These are phyloP conservation scores for Raphanus hybrid DNA, from an alignment of 441 rosid species.

Conservation along the genomic window DNA sequence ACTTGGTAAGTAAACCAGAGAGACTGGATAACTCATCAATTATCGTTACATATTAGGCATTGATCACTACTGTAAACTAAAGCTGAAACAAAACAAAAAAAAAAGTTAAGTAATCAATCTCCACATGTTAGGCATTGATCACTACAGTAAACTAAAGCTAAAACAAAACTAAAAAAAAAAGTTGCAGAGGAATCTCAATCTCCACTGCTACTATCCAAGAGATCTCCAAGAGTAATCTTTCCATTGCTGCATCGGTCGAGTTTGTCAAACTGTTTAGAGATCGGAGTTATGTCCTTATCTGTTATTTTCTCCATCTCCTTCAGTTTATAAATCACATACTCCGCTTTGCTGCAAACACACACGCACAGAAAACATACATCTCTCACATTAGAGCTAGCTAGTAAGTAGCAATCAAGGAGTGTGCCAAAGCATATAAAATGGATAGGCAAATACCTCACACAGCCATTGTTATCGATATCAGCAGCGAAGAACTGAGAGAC, in stretches of 20 bases:
- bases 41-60: constrained; percentile 1
- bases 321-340: constrained; percentile 85
- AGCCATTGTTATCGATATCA: constrained; percentile 85
- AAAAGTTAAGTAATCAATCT: too few relatives aligned
- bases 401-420: neutral
- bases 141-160: too few relatives aligned
- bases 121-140: too few relatives aligned
- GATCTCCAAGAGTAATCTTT: constrained; percentile 87
- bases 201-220: constrained; percentile 51
- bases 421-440: neutral
- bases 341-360: constrained; percentile 66
- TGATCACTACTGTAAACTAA: constrained; percentile 19
- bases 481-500: constrained; percentile 90
- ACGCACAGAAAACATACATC: neutral
- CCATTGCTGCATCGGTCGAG: constrained; percentile 82
- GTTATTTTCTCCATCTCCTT: constrained; percentile 91
- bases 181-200: constrained; percentile 22
- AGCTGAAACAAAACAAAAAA: constrained; percentile 16
- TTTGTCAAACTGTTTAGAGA: constrained; percentile 73
- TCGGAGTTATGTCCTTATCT: constrained; percentile 74
- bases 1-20: constrained; percentile 12
- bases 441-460: constrained; percentile 61
- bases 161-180: constrained; percentile 1
- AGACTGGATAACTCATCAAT: neutral
- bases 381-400: neutral